Evolutionary conservation across 208 protist species (phyloP), one percentile per base, ranked within the genome.

Genomic region (Strigomonas culicis): DNA sequence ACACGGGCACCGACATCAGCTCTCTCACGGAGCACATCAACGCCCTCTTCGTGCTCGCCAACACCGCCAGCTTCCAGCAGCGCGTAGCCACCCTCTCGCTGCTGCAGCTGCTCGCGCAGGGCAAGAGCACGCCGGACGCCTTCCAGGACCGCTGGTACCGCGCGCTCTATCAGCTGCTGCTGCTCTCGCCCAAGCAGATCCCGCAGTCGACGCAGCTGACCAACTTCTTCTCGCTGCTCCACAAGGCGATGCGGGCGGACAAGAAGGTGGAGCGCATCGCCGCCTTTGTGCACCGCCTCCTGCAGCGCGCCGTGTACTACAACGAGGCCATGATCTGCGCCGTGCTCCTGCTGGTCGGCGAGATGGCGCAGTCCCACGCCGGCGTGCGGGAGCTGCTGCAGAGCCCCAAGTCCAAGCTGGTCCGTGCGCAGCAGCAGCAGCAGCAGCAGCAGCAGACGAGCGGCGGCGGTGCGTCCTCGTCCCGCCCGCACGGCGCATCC

Each of bases 141-240:
- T 92, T 97, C 63, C 72, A 80, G 50, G 84, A 76, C 60, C 88
- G 92, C 53, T 97, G 92, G 86, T 97, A 95, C 74, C 84, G 90
- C 51, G 77, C 92, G 25, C 74, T 97, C 22, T 97, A 97, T 65
- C 75, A 93, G 34, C 74, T 96, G 15, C 77, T 97, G 27, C 65
- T 94, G 43, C 70, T 94, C 46, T 94, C 88, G 34, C 92, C 92
- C 17, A 96, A 94, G 75, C 86, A 94, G 64, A 72, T 96, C 46
- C 89, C 90, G 28, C 86, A 95, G 63, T 84, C 86, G 25, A 75
- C 84, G 21, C 90, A 97, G 76, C 86, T 97, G 44, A 85, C 80
- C 27, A 84, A 88, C 62, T 96, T 96, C 72, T 97, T 97, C 68
- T 77, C 88, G 4, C 79, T 92, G 44, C 60, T 97, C 30, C 87